Base-by-base conservation (phyloP, 345 rosid genomes). In the Erucastrum elatum region DNA sequence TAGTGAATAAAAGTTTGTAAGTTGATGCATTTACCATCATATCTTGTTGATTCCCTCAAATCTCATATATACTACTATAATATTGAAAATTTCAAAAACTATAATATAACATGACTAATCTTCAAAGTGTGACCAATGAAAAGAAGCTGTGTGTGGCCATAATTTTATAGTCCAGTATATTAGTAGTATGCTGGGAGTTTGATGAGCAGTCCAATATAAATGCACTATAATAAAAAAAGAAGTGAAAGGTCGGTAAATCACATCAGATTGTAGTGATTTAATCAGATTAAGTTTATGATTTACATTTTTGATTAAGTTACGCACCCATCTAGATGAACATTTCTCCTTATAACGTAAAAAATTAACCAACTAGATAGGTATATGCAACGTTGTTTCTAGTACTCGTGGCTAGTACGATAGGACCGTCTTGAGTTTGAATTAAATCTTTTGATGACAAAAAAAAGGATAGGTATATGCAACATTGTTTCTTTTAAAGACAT, bases 231-330 rank as follows among this genome's bases (percentile, higher is more conserved):
- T 61, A 46, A 25, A 44, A n/a, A 63, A 53, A 12, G 62, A 74
- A 74, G 67, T 79, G 75, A 75, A 71, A 53, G 84, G 91, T 87
- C 89, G 90, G 90, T 84, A 77, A 87, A 90, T 90, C 84, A 87
- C 90, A 84, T 88, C 81, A 81, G 83, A 90, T 82, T 84, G 80
- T 80, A 68, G 88, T 87, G 86, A 87, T 87, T 87, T 84, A 72
- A 76, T 82, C 37, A 86, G 90, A 86, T 80, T 80, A 70, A 64
- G 72, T 84, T 82, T 86, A 82, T 88, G 65, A 84, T 84, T 70
- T 66, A 56, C 56, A 29, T 62, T 64, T 81, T 76, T 85, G 73
- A 81, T 60, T 77, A 66, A 58, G 66, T 5, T 30, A 66, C 77
- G 78, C 80, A 73, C 41, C 87, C 84, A 60, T 61, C 33, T 66